Percentiles rank a stretch among this genome's conserved stretches.
Evolutionary conservation across 129 eudicot species (phyloP).

Genomic region (Helichrysum umbraculigerum): DNA sequence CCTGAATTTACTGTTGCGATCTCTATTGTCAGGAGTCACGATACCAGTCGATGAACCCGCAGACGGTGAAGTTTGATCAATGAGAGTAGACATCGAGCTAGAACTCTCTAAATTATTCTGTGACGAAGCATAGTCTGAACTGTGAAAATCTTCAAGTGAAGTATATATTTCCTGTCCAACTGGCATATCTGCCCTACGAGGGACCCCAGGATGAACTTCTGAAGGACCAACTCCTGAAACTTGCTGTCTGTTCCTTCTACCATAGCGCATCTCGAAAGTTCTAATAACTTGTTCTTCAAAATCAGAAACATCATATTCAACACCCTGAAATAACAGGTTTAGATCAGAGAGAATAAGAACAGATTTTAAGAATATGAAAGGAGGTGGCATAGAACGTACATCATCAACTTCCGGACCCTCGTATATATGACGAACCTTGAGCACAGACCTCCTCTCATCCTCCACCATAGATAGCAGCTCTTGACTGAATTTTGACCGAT

Average conservation of each 20-base stretch:
- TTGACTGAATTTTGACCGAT: conserved; percentile 45
- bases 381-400: conserved; percentile 35
- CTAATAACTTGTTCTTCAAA: conserved; percentile 53
- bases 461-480: conserved; percentile 62
- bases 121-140: conserved; percentile 36
- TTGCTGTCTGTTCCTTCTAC: conserved; percentile 48
- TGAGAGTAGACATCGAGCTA: conserved; percentile 28
- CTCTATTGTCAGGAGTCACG: conserved; percentile 27
- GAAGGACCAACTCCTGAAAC: conserved; percentile 48
- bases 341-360: conserved; percentile 6
- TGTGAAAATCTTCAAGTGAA: conserved; percentile 52
- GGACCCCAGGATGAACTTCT: conserved; percentile 30
- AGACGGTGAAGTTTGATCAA: conserved; percentile 35
- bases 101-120: conserved; percentile 36
- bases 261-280: conserved; percentile 46
- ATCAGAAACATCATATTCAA: conserved; percentile 46
- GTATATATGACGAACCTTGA: conserved; percentile 23
- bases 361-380: not conserved
- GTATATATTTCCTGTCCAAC: conserved; percentile 35
- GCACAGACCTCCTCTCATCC: conserved; percentile 47
- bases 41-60: conserved; percentile 17
- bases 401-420: conserved; percentile 38
- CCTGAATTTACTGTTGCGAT: conserved; percentile 38
- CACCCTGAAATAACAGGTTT: conserved; percentile 49
- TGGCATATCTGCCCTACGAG: conserved; percentile 28